Evolutionary conservation across 2,329 filamentous ascomycete genomes (phyloP).

Genomic region (Alternaria ventricosa): DNA sequence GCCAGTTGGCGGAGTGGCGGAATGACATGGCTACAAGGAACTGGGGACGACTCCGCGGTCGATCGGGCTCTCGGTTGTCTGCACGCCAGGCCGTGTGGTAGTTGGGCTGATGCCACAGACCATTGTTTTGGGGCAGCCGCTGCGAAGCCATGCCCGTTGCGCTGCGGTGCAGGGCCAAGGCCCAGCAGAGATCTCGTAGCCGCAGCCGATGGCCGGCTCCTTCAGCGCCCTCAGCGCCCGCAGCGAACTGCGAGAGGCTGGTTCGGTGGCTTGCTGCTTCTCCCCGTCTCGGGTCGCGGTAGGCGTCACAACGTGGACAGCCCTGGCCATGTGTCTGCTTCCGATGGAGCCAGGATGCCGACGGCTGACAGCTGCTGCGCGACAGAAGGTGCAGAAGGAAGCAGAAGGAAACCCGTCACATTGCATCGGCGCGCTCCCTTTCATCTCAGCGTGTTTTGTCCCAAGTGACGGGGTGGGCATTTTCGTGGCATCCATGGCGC

Average conservation of each 20-base stretch:
- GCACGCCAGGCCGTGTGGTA: conserved; percentile 25
- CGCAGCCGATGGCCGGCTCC: conserved; percentile 30
- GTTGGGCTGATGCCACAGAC: conserved; percentile 29
- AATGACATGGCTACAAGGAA: conserved; percentile 29
- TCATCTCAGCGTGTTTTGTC: conserved; percentile 29
- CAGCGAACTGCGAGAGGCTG: conserved; percentile 17
- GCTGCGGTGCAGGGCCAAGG: conserved; percentile 23
- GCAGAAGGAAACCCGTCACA: conserved; percentile 3
- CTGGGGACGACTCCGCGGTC: conserved; percentile 34
- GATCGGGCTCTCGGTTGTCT: conserved; percentile 32
- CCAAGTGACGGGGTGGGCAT: conserved; percentile 11
- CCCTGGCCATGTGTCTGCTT: conserved; percentile 9
- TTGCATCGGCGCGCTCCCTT: conserved; percentile 18
- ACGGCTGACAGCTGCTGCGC: conserved; percentile 13
- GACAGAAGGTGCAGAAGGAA: conserved; percentile 3
- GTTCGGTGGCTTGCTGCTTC: conserved; percentile 26
- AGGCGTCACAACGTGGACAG: conserved; percentile 32
- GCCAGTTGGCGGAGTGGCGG: conserved; percentile 16
- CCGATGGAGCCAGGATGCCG: conserved; percentile 1
- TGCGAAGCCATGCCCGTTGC: conserved; percentile 26
- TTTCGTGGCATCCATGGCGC: conserved; percentile 24
- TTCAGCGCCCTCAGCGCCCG: conserved; percentile 18
- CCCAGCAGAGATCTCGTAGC: conserved; percentile 32
- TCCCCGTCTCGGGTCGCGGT: conserved; percentile 27
- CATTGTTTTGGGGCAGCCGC: conserved; percentile 34